Base-by-base conservation (phyloP, 2,329 filamentous ascomycete genomes). In the Neopestalotiopsis sp. region DNA sequence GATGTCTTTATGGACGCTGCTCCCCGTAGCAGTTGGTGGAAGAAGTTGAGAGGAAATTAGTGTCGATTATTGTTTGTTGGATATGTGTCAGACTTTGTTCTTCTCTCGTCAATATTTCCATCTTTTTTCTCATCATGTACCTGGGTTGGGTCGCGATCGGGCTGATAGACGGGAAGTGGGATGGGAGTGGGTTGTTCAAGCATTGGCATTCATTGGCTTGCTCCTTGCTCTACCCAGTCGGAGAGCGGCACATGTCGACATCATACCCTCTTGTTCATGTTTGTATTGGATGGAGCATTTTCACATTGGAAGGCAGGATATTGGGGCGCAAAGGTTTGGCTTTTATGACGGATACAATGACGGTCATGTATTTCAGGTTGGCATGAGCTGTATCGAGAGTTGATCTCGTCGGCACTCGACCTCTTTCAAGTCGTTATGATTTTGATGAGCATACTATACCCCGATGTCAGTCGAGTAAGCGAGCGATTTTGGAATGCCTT, bases 1-100 rank as follows among this genome's bases (percentile, higher is more conserved):
- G 78, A 82, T 24, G 74, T 81, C 28, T 82, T 84, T 65, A 80
- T 81, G 71, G 85, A 87, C 67, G 71, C 80, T 12, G 81, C 85
- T 13, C 86, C 86, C 24, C 81, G 86, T 68, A 87, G 84, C 70
- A 88, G 86, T 71, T 89, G 88, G 87, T 90, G 88, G 88, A 86
- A 81, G 79, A 89, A 88, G 80, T 77, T 88, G 66, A 84, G 84
- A 5, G 82, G 83, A 49, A 68, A 67, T 28, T 28, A 30, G 75
- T 45, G 71, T 65, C 68, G 24, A 14, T 56, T 65, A 14, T 56
- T 65, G 57, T 42, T 17, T 63, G 56, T 67, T 66, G 38, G 28
- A 38, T 52, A 69, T 67, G 40, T 32, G 32, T 52, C 42, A 13
- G 32, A 67, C 67, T 67, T 61, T 60, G 52, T 65, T 67, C 13